A percentile compares a stretch with the other conserved stretches of the same genome.
Conservation (phyloP, 805 yeast species). For the Kurtzmaniella cleridarum region DNA sequence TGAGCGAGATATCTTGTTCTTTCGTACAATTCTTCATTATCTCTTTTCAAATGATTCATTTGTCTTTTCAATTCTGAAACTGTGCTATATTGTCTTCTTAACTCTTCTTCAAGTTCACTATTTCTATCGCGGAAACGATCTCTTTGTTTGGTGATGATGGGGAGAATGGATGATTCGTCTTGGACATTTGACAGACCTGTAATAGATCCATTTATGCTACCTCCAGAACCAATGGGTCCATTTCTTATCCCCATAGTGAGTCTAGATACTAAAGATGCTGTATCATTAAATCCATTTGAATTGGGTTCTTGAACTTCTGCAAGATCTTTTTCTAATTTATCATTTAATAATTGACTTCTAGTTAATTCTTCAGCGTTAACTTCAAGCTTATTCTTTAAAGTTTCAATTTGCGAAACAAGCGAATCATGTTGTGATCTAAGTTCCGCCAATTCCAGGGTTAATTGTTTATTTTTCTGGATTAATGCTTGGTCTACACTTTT, state of each 20-base stretch:
- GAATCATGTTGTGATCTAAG: constrained; percentile 55
- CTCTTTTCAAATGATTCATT: constrained; percentile 57
- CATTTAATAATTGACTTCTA: constrained; percentile 42
- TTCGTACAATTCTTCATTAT: constrained; percentile 77
- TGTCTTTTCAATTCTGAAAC: constrained; percentile 62
- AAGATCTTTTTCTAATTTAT: constrained; percentile 70
- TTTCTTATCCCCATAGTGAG: constrained; percentile 14
- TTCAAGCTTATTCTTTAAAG: constrained; percentile 34
- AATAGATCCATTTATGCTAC: constrained; percentile 22
- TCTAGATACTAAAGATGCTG: constrained; percentile 65
- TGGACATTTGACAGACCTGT: constrained; percentile 27
- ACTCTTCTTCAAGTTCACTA: constrained; percentile 77
- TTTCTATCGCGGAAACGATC: constrained; percentile 86
- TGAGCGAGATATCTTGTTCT: constrained; percentile 63
- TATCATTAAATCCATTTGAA: constrained; percentile 43
- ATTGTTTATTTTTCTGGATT: constrained; percentile 63
- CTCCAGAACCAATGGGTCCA: constrained; percentile 11
- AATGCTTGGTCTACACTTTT: constrained; percentile 52
- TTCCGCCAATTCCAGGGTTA: constrained; percentile 65
- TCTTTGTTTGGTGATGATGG: constrained; percentile 90
- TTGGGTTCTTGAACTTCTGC: constrained; percentile 46
- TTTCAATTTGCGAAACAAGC: constrained; percentile 32
- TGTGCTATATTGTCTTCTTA: constrained; percentile 50
- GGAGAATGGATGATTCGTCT: constrained; percentile 54
- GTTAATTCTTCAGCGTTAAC: constrained; percentile 33